Evolutionary conservation across 1,284 basidiomycete species (phyloP).

Genomic region (Puccinia polysora): DNA sequence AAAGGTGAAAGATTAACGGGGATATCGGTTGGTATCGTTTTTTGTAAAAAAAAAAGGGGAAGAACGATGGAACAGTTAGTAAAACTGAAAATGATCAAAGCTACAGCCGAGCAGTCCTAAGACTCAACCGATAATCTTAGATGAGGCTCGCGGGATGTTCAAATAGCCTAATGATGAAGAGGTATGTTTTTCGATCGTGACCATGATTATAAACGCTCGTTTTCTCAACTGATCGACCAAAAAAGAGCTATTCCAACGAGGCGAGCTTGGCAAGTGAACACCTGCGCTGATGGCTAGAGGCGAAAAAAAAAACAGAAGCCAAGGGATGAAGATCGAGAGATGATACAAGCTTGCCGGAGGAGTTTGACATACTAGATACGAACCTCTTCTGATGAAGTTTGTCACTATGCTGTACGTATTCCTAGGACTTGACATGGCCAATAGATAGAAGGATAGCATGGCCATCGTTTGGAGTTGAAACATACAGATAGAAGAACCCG

Average conservation of each 20-base stretch:
- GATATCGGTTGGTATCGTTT: too few species aligned
- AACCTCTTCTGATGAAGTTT: slow-evolving; percentile 11
- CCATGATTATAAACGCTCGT: slow-evolving; percentile 24
- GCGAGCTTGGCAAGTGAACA: slow-evolving; percentile 11
- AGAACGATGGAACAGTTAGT: too few species aligned
- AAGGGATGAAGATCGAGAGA: neutral
- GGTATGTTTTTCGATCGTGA: neutral
- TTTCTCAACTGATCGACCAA: slow-evolving; percentile 28
- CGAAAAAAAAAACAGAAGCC: too few species aligned
- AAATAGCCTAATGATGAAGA: slow-evolving; percentile 5
- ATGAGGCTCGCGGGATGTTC: neutral
- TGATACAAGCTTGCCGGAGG: too few species aligned
- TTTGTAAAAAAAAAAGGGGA: too few species aligned
- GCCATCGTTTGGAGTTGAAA: slow-evolving; percentile 22
- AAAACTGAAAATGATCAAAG: too few species aligned
- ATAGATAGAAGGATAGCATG: slow-evolving; percentile 5
- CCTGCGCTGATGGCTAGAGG: neutral
- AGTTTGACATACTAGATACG: too few species aligned
- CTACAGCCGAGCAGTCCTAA: too few species aligned
- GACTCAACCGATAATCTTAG: neutral
- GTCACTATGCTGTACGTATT: neutral
- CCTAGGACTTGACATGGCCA: slow-evolving; percentile 13
- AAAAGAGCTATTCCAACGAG: slow-evolving; percentile 28
- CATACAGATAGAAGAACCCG: neutral
- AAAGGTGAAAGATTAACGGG: too few species aligned